Evolutionary conservation across 345 rosid genomes (phyloP).

Genomic region (Murraya koenigii): DNA sequence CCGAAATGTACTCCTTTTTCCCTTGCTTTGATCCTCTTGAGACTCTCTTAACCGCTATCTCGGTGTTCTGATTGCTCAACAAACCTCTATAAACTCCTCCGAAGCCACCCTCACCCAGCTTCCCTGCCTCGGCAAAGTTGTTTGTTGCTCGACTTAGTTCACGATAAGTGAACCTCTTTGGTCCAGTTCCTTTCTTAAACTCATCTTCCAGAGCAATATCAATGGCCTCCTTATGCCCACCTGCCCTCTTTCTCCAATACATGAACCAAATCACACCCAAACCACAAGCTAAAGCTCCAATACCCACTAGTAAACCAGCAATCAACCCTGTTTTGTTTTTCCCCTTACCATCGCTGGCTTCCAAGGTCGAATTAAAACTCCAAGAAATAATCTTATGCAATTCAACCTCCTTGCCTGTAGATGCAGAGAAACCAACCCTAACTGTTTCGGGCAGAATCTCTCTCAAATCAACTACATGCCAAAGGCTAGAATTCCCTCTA

Average conservation of each 20-base stretch:
- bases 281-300: constrained; percentile 21
- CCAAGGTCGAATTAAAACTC: constrained; percentile 43
- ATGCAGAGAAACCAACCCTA: constrained; percentile 51
- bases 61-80: constrained; percentile 20
- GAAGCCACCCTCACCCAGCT: constrained; percentile 59
- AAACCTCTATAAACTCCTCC: constrained; percentile 57
- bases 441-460: constrained; percentile 37
- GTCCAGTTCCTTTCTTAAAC: constrained; percentile 48
- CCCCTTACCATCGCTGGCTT: not conserved
- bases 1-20: constrained; percentile 41
- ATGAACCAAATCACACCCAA: constrained; percentile 21
- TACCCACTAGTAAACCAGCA: constrained; percentile 17
- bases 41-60: constrained; percentile 53
- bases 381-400: constrained; percentile 34
- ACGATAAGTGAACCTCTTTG: constrained; percentile 39
- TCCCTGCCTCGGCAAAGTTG: constrained; percentile 35
- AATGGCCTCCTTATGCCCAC: constrained; percentile 1
- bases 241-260: constrained; percentile 21
- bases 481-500: constrained; percentile 34
- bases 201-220: constrained; percentile 36
- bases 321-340: constrained; percentile 7
- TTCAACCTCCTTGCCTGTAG: constrained; percentile 41
- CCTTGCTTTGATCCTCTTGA: constrained; percentile 45
- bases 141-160: constrained; percentile 40
- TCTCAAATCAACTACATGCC: constrained; percentile 33